Conservation (phyloP, 495 filamentous ascomycete genomes). For the Neurospora tetrasperma region DNA sequence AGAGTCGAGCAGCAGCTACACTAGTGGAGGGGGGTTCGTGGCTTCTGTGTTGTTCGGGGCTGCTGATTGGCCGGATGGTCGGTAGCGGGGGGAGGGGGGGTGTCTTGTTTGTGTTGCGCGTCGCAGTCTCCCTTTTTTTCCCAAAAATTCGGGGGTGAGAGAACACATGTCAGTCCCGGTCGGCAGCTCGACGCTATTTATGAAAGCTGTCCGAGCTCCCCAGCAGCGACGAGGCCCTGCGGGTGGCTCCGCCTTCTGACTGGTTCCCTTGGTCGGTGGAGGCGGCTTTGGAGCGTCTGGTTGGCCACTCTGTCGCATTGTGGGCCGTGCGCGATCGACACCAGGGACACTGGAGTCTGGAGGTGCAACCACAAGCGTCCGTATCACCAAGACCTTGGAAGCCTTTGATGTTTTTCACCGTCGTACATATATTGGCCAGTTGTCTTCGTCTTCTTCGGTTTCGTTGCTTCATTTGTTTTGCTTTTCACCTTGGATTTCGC, state of each 20-base stretch:
- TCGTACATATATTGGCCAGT: neutral
- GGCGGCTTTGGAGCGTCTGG: slow-evolving; percentile 10
- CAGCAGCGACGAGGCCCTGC: slow-evolving; percentile 1
- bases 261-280: slow-evolving; percentile 19
- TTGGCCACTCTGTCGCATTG: slow-evolving; percentile 13
- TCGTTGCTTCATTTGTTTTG: neutral
- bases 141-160: slow-evolving; percentile 24
- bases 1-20: neutral
- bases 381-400: neutral
- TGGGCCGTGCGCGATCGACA: slow-evolving; percentile 19
- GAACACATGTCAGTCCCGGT: slow-evolving; percentile 28
- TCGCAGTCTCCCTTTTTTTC: slow-evolving; percentile 13
- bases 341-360: slow-evolving; percentile 3
- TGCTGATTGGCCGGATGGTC: slow-evolving; percentile 15
- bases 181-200: slow-evolving; percentile 32
- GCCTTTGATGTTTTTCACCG: neutral
- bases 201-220: slow-evolving; percentile 20
- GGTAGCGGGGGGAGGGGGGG: neutral
- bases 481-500: neutral
- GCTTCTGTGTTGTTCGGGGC: neutral
- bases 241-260: slow-evolving; percentile 23
- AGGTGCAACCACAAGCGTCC: neutral
- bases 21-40: neutral
- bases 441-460: neutral
- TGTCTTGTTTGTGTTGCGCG: slow-evolving; percentile 14